Evolutionary conservation across 306 rosid species (phyloP).

Genomic region (Ammopiptanthus mongolicus): DNA sequence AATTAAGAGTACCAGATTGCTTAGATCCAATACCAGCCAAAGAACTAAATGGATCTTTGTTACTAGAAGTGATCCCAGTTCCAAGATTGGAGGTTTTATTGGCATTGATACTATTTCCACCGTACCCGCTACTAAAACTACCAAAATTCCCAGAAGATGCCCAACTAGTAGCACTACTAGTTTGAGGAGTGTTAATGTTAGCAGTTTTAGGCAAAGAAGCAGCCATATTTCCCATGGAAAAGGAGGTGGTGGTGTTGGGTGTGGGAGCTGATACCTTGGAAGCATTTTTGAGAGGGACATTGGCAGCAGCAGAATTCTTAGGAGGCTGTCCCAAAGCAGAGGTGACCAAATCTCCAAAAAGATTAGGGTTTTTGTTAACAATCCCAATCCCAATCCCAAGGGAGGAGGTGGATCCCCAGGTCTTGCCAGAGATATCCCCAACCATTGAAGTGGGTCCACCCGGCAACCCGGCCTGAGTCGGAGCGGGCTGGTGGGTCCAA

Average conservation of each 20-base stretch:
- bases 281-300: conserved; percentile 66
- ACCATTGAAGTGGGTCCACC: conserved; percentile 70
- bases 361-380: conserved; percentile 70
- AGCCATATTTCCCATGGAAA: conserved; percentile 66
- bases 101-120: conserved; percentile 18
- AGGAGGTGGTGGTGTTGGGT: conserved; percentile 39
- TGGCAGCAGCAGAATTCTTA: conserved; percentile 24
- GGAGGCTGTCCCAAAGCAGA: conserved; percentile 67
- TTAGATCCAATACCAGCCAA: conserved; percentile 72
- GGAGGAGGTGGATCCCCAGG: conserved; percentile 57
- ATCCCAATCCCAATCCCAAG: conserved; percentile 48
- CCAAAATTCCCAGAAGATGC: conserved; percentile 40
- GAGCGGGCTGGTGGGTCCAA: conserved; percentile 84
- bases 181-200: conserved; percentile 14
- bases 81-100: conserved; percentile 43
- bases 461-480: conserved; percentile 37
- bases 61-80: conserved; percentile 41
- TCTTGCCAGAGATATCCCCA: conserved; percentile 89
- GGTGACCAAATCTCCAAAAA: conserved; percentile 82
- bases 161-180: conserved; percentile 43
- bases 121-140: conserved; percentile 9
- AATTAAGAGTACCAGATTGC: conserved; percentile 47
- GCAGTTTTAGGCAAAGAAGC: conserved; percentile 64
- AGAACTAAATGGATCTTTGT: conserved; percentile 80
- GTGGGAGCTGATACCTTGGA: conserved; percentile 16